Percentiles rank a stretch among this genome's conserved stretches.
These are phyloP conservation scores for Leptodermis oblonga DNA, from an alignment of 257 asterid genomes.

Conservation along the genomic window DNA sequence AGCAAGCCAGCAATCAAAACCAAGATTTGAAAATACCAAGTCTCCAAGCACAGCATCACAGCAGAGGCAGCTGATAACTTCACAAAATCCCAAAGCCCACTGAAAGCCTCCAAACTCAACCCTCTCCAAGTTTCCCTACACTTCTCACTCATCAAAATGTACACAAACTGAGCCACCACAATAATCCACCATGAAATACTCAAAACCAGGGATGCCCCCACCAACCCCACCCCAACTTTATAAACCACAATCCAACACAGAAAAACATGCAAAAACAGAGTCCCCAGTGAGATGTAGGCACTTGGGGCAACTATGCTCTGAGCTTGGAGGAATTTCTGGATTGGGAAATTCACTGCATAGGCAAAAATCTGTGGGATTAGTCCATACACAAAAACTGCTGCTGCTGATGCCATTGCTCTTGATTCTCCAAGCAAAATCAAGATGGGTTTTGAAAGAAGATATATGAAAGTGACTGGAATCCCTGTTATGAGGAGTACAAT, in stretches of 20 bases:
- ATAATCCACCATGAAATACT: conserved; percentile 40
- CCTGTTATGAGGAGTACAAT: conserved; percentile 29
- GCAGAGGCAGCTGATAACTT: conserved; percentile 34
- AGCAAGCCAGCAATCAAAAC: conserved; percentile 38
- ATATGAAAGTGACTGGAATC: conserved; percentile 20
- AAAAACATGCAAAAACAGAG: conserved; percentile 22
- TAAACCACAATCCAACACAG: conserved; percentile 34
- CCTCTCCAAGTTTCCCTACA: conserved; percentile 33
- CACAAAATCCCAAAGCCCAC: conserved; percentile 30
- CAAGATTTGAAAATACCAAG: conserved; percentile 35
- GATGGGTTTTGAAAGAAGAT: conserved; percentile 21
- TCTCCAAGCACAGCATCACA: conserved; percentile 40
- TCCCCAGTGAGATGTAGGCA: conserved; percentile 30
- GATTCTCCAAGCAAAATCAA: conserved; percentile 29
- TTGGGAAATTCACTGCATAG: conserved; percentile 34
- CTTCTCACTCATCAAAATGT: conserved; percentile 26
- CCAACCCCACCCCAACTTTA: conserved; percentile 26
- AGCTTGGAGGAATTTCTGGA: conserved; percentile 37
- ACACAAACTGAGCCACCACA: conserved; percentile 30
- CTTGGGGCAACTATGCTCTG: conserved; percentile 36
- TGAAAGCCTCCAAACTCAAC: conserved; percentile 27
- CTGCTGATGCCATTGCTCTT: conserved; percentile 21
- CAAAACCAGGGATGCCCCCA: conserved; percentile 31
- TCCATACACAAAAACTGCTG: conserved; percentile 31
- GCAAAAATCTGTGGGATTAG: conserved; percentile 35